These are phyloP conservation scores for Haplographium delicatum DNA, from an alignment of 495 filamentous ascomycete genomes.

Conservation along the genomic window DNA sequence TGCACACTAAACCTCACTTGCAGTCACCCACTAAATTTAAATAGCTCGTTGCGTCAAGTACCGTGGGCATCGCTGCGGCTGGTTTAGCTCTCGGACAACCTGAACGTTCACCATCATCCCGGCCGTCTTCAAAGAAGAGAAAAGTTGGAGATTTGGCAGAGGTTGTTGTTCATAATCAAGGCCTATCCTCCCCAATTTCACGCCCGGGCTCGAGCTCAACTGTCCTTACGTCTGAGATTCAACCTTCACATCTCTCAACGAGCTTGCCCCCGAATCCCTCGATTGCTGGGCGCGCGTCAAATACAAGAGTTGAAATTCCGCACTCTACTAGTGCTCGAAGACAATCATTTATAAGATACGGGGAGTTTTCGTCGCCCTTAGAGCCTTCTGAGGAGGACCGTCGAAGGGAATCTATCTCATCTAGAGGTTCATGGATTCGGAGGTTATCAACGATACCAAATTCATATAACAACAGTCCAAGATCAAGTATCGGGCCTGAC, in stretches of 20 bases:
- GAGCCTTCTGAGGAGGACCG: constrained; percentile 28
- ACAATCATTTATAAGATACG: constrained; percentile 40
- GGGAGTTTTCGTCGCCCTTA: constrained; percentile 24
- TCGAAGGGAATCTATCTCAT: constrained; percentile 45
- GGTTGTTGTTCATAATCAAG: constrained; percentile 31
- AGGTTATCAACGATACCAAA: constrained; percentile 65
- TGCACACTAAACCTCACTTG: not conserved
- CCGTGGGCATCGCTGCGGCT: constrained; percentile 53
- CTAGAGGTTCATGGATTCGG: constrained; percentile 68
- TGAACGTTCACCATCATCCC: constrained; percentile 30
- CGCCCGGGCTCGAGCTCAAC: constrained; percentile 32
- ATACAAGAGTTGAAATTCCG: constrained; percentile 29
- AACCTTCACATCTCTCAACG: constrained; percentile 23
- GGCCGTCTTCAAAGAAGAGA: constrained; percentile 36
- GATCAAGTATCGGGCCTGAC: constrained; percentile 59
- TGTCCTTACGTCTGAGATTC: constrained; percentile 29
- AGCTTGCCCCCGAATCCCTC: constrained; percentile 22
- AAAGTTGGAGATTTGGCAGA: constrained; percentile 36
- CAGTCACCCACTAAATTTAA: constrained; percentile 8
- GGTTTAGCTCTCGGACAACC: constrained; percentile 50
- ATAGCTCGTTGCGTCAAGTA: constrained; percentile 54
- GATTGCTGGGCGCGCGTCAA: constrained; percentile 24
- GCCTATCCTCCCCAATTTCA: constrained; percentile 29
- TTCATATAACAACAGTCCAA: constrained; percentile 64
- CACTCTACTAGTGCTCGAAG: constrained; percentile 31